These are phyloP conservation scores for Phytophthora citricola DNA, from an alignment of 352 stramenopile genomes.

Conservation along the genomic window DNA sequence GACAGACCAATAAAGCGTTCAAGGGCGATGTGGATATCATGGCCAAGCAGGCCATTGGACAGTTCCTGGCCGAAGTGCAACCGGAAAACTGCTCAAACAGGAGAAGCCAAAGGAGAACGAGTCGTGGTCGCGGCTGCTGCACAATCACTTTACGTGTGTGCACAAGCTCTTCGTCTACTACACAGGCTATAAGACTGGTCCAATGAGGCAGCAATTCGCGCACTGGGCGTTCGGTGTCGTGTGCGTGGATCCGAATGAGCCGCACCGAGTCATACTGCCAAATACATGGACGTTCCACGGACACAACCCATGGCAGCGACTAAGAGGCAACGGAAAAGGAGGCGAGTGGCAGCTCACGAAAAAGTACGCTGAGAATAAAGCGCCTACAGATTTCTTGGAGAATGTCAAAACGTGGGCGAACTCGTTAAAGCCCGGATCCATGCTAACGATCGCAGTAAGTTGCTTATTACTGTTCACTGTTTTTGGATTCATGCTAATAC, in stretches of 20 bases:
- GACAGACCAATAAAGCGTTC: constrained; percentile 59
- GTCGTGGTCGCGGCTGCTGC: constrained; percentile 71
- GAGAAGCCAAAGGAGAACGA: constrained; percentile 47
- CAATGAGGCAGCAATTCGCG: constrained; percentile 64
- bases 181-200: constrained; percentile 80
- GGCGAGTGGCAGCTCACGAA: constrained; percentile 75
- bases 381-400: constrained; percentile 52
- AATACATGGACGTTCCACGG: constrained; percentile 82
- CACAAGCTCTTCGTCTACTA: constrained; percentile 87
- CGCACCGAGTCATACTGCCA: constrained; percentile 60
- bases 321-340: constrained; percentile 72
- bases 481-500: constrained; percentile 16
- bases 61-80: constrained; percentile 47
- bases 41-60: constrained; percentile 46
- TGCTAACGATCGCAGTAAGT: constrained; percentile 73
- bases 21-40: constrained; percentile 55
- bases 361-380: constrained; percentile 54
- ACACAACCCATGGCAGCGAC: constrained; percentile 65
- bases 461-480: background rate
- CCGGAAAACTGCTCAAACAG: constrained; percentile 51
- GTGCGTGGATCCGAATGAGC: constrained; percentile 79
- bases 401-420: constrained; percentile 71
- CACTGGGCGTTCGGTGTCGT: constrained; percentile 81
- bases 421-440: constrained; percentile 56
- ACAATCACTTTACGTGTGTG: constrained; percentile 79